Evolutionary conservation across 495 filamentous ascomycete genomes (phyloP).

Genomic region (Talaromyces ruber): DNA sequence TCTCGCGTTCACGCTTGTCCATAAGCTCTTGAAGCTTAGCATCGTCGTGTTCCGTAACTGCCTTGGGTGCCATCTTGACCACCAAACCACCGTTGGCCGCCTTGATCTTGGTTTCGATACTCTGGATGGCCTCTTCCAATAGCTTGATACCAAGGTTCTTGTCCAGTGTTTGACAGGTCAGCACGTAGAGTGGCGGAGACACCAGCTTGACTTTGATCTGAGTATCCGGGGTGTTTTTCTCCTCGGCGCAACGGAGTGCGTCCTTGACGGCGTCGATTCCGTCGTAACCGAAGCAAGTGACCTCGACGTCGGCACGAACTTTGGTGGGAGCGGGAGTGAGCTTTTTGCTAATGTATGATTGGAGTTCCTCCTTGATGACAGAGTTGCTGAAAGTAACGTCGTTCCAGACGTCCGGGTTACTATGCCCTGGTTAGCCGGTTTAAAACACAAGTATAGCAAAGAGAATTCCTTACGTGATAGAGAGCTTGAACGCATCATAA

Average conservation of each 20-base stretch:
- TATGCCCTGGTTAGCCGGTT: slow-evolving; percentile 17
- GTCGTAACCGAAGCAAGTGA: slow-evolving; percentile 96
- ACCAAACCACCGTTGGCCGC: slow-evolving; percentile 65
- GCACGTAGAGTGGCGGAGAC: slow-evolving; percentile 87
- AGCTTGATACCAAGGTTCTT: slow-evolving; percentile 76
- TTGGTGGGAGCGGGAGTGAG: slow-evolving; percentile 96
- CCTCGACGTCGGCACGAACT: slow-evolving; percentile 94
- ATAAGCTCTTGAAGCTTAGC: slow-evolving; percentile 93
- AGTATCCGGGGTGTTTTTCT: slow-evolving; percentile 75
- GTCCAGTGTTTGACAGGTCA: slow-evolving; percentile 89
- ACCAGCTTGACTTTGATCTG: slow-evolving; percentile 97
- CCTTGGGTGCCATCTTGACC: slow-evolving; percentile 97
- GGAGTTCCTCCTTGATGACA: slow-evolving; percentile 76
- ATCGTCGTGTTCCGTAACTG: slow-evolving; percentile 96
- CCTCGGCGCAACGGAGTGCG: slow-evolving; percentile 79
- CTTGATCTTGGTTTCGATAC: slow-evolving; percentile 70
- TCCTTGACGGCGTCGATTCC: slow-evolving; percentile 97
- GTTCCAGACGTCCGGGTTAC: slow-evolving; percentile 93
- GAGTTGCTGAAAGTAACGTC: slow-evolving; percentile 83
- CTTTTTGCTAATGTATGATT: slow-evolving; percentile 89
- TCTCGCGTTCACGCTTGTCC: slow-evolving; percentile 98
- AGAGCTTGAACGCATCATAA: slow-evolving; percentile 96
- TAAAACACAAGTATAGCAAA: slow-evolving; percentile 8
- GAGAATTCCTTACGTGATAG: slow-evolving; percentile 69
- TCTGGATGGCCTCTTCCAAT: slow-evolving; percentile 79